Evolutionary conservation across 2,329 filamentous ascomycete genomes (phyloP).

Genomic region (Acephala macrosclerotiorum): DNA sequence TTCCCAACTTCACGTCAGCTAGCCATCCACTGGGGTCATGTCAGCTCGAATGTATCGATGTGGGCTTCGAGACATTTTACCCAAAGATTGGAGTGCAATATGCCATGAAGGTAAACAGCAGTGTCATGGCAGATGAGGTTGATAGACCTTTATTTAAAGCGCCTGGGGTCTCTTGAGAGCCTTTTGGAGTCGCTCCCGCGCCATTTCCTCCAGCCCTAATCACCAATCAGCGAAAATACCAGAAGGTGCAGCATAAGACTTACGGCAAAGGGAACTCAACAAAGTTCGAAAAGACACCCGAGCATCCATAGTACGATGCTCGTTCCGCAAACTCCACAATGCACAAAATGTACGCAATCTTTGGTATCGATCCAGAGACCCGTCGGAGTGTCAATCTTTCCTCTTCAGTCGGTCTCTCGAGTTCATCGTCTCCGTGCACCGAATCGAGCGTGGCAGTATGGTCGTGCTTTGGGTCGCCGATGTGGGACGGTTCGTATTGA

Average conservation of each 20-base stretch:
- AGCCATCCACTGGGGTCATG: conserved; percentile 50
- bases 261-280: conserved; percentile 64
- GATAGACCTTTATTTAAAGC: conserved; percentile 60
- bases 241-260: neutral
- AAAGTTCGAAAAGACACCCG: conserved; percentile 57
- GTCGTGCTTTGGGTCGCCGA: neutral
- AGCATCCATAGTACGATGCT: conserved; percentile 79
- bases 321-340: conserved; percentile 79
- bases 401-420: conserved; percentile 57
- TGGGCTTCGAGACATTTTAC: neutral
- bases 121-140: neutral
- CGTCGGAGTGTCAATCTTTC: conserved; percentile 66
- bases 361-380: conserved; percentile 71
- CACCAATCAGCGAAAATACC: neutral
- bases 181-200: conserved; percentile 46
- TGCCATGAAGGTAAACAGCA: neutral
- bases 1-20: conserved; percentile 70
- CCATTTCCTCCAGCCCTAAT: conserved; percentile 47
- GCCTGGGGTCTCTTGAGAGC: conserved; percentile 51
- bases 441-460: neutral
- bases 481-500: neutral
- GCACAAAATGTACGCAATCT: conserved; percentile 72
- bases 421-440: neutral
- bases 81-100: neutral
- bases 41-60: neutral